Base-by-base conservation (phyloP, 371 early-diverging fungal species). In the Blastocladiella emersonii region DNA sequence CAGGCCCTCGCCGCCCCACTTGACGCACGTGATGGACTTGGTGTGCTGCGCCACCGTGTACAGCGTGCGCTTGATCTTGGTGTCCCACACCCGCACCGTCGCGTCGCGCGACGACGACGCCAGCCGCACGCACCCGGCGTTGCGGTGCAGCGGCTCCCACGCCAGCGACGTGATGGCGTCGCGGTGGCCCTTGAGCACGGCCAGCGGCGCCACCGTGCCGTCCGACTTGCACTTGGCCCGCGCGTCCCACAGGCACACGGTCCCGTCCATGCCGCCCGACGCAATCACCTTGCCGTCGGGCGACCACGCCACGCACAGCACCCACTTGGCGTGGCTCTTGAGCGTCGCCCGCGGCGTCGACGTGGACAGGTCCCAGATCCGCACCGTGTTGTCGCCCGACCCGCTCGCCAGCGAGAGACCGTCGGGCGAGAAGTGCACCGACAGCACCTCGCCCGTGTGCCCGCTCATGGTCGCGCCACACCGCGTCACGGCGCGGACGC, bases 11-110 rank as follows among this genome's bases (percentile, higher is more conserved):
- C 97, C 96, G 61, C 93, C 93, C 96, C 98, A 94, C 69, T 88
- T 86, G 51, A 93, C 85, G 72, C 92, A 88, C 63, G 91, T 90
- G 21, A 95, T 89, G 13, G 93, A 87, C 5, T 87, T 87, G 0
- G 95, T 91, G 73, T 95, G 98, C 67, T 89, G 85, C 34, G 93
- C 70, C 61, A 97, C 77, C 17, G 91, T 81, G 61, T 93, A 82
- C 13, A 86, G 71, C 62, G 86, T 78, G 41, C 85, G 82, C 56
- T 93, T 83, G 34, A 84, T 78, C 19, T 74, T 74, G 1, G 89
- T 83, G 74, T 98, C 90, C 98, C 98, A 99, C 43, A 99, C 85
- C 30, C 95, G 82, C 36, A 95, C 91, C 0, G 98, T 98, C 57
- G 86, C 85, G 73, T 99, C 99, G 71, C 93, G 90, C 19, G 97